A percentile compares a stretch with the other conserved stretches of the same genome.
phyloP scores from a whole-genome alignment of 768 basidiomycete genomes.

The Podaxis sp. region DNA sequence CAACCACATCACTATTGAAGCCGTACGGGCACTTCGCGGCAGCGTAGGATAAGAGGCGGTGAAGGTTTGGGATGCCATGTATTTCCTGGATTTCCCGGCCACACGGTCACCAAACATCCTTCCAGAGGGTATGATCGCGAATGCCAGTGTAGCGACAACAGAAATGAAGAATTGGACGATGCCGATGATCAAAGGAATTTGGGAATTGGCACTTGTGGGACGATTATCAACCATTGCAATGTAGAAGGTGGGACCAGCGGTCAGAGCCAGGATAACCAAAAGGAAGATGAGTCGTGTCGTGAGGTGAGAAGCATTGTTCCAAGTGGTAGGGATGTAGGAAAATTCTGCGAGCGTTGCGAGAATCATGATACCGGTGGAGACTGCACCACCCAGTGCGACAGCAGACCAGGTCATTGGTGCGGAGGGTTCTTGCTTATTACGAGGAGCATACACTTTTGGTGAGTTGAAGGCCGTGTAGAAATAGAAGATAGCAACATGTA shows the following conservation, averaged over 20 bases:
- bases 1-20: constrained; percentile 86
- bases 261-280: constrained; percentile 87
- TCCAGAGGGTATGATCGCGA: constrained; percentile 90
- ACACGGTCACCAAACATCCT: constrained; percentile 99
- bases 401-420: constrained; percentile 95
- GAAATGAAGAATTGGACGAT: constrained; percentile 95
- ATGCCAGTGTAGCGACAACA: constrained; percentile 76
- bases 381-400: constrained; percentile 92
- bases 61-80: constrained; percentile 98
- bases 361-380: constrained; percentile 93
- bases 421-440: constrained; percentile 63
- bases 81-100: constrained; percentile 95
- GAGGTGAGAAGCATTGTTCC: constrained; percentile 98
- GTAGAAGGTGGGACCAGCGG: constrained; percentile 92
- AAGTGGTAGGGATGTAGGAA: constrained; percentile 95
- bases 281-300: constrained; percentile 93
- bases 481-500: constrained; percentile 92
- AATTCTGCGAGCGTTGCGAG: constrained; percentile 92
- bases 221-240: constrained; percentile 81
- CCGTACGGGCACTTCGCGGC: constrained; percentile 66
- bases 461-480: constrained; percentile 99
- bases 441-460: constrained; percentile 84
- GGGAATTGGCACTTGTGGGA: constrained; percentile 44
- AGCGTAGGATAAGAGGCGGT: constrained; percentile 95
- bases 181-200: constrained; percentile 83